Conservation (phyloP, 2,329 filamentous ascomycete genomes). For the Xylariaceae sp. region DNA sequence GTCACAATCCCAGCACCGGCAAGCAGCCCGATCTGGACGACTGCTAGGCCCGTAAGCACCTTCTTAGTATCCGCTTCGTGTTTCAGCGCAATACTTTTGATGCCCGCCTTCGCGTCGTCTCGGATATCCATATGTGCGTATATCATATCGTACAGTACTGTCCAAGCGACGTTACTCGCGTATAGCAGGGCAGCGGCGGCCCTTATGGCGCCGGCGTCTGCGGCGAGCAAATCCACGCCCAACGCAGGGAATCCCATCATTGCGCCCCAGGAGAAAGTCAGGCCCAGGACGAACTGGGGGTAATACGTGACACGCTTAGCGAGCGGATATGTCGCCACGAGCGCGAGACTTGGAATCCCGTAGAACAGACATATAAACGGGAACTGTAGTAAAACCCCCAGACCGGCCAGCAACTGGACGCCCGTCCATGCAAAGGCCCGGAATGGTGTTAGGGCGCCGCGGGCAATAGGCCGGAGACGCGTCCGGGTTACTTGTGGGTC, state of each 20-base stretch:
- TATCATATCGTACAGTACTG: constrained; percentile 88
- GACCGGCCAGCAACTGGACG: constrained; percentile 73
- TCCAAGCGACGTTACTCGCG: constrained; percentile 83
- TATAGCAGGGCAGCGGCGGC: constrained; percentile 74
- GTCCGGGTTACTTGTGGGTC: constrained; percentile 82
- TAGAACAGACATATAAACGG: constrained; percentile 77
- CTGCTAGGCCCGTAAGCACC: constrained; percentile 73
- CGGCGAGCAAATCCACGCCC: constrained; percentile 74
- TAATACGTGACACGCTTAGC: constrained; percentile 89
- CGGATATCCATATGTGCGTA: constrained; percentile 92
- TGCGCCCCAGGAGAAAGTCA: constrained; percentile 90
- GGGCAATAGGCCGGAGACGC: constrained; percentile 78
- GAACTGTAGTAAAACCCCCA: constrained; percentile 78
- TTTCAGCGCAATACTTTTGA: constrained; percentile 85
- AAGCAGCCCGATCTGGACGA: constrained; percentile 72
- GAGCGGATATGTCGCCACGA: constrained; percentile 80
- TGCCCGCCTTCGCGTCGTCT: constrained; percentile 84
- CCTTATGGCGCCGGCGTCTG: constrained; percentile 56
- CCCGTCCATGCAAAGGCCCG: constrained; percentile 78
- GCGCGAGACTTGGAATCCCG: constrained; percentile 73
- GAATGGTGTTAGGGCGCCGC: constrained; percentile 75
- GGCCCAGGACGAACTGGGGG: constrained; percentile 80
- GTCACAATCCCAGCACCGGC: constrained; percentile 71
- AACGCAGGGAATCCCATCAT: constrained; percentile 88
- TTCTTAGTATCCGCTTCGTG: constrained; percentile 80